phyloP scores from a whole-genome alignment of 225 moss, liverwort and hornwort species.

The Asterella californica region DNA sequence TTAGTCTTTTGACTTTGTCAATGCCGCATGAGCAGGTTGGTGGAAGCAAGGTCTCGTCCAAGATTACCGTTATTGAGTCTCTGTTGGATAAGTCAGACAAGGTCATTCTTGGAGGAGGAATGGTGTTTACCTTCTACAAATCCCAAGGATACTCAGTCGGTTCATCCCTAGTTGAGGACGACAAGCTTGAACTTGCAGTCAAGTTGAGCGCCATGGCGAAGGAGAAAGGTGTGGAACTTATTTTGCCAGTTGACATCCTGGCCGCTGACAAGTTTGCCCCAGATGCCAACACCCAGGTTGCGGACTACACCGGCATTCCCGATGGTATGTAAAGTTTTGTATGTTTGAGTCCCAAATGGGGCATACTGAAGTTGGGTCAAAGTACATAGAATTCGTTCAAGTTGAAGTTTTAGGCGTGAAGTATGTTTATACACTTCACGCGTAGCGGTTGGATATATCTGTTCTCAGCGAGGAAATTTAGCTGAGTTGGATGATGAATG shows the following conservation, averaged over 20 bases:
- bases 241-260: constrained; percentile 74
- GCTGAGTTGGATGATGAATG: neutral
- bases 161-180: constrained; percentile 80
- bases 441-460: no score
- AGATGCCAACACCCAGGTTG: constrained; percentile 54
- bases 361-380: neutral
- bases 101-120: constrained; percentile 96
- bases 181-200: constrained; percentile 80
- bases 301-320: constrained; percentile 55
- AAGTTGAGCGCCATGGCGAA: constrained; percentile 56
- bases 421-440: neutral
- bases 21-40: constrained; percentile 56
- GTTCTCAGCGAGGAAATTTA: neutral
- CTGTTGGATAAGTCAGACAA: constrained; percentile 81
- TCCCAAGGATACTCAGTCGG: constrained; percentile 71
- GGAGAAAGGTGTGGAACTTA: constrained; percentile 86
- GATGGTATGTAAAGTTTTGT: constrained; percentile 45
- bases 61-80: constrained; percentile 91
- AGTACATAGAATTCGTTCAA: no score
- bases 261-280: constrained; percentile 73
- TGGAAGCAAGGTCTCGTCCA: constrained; percentile 96
- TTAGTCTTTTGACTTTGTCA: neutral
- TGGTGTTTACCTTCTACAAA: constrained; percentile 98
- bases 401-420: neutral
- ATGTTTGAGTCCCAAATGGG: neutral